Evolutionary conservation across 345 rosid species (phyloP).

Genomic region (Lepidium aucheri): DNA sequence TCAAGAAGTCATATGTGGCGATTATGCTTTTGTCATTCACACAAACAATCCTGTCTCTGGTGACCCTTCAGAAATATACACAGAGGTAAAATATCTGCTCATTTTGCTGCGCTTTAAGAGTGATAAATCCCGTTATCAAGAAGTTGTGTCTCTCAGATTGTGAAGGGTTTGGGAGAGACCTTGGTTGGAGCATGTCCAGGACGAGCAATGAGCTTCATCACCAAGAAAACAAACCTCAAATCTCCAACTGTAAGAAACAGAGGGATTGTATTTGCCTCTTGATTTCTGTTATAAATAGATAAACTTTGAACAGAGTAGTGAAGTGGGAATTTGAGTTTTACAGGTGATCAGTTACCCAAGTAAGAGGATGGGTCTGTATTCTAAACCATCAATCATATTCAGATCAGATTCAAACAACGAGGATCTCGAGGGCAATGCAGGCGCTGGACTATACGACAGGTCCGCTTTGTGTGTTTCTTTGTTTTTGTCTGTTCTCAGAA

Average conservation of each 20-base stretch:
- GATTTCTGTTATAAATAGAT: not conserved
- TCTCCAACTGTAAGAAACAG: slow-evolving; percentile 57
- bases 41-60: slow-evolving; percentile 94
- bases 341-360: slow-evolving; percentile 89
- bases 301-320: not conserved
- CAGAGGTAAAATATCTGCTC: slow-evolving; percentile 46
- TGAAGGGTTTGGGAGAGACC: slow-evolving; percentile 93
- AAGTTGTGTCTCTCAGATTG: slow-evolving; percentile 40
- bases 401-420: slow-evolving; percentile 96
- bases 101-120: not conserved
- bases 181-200: slow-evolving; percentile 97
- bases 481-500: not conserved
- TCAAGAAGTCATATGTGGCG: slow-evolving; percentile 87
- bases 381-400: slow-evolving; percentile 78
- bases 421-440: slow-evolving; percentile 95
- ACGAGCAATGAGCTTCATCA: slow-evolving; percentile 86
- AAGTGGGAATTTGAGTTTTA: not conserved
- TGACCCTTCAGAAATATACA: slow-evolving; percentile 80
- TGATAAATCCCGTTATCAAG: not conserved
- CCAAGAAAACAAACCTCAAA: slow-evolving; percentile 65
- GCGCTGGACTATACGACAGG: slow-evolving; percentile 99
- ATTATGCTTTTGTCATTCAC: slow-evolving; percentile 94
- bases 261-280: not conserved
- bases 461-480: not conserved
- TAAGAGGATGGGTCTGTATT: slow-evolving; percentile 82